A percentile compares a stretch with the other conserved stretches of the same genome.
phyloP scores from a whole-genome alignment of 768 basidiomycete genomes.

The Lyophyllum shimeji region DNA sequence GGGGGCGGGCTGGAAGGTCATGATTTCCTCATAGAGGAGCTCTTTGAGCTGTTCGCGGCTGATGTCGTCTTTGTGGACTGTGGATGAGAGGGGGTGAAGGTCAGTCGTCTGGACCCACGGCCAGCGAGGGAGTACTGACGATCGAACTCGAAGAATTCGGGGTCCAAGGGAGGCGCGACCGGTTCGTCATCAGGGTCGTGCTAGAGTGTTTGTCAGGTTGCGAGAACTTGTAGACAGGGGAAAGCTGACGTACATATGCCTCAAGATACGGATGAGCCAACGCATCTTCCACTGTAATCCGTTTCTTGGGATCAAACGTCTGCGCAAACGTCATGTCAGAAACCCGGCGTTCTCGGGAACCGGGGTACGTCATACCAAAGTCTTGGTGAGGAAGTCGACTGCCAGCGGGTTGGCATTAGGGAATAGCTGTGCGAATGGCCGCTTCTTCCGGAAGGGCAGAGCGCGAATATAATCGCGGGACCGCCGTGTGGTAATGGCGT shows the following conservation, averaged over 20 bases:
- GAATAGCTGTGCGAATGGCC: conserved; percentile 81
- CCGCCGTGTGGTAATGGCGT: conserved; percentile 89
- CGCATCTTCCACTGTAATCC: conserved; percentile 92
- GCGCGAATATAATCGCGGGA: conserved; percentile 96
- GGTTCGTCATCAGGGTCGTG: conserved; percentile 98
- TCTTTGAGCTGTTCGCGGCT: conserved; percentile 94
- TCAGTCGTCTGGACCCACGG: neutral
- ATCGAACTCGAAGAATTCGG: conserved; percentile 98
- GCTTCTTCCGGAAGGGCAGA: conserved; percentile 88
- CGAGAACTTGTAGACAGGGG: neutral
- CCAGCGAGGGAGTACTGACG: conserved; percentile 43
- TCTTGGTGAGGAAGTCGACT: conserved; percentile 71
- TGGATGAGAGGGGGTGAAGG: neutral
- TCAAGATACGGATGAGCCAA: conserved; percentile 94
- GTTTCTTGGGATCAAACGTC: conserved; percentile 98
- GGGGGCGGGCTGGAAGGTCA: conserved; percentile 75
- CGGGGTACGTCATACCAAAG: conserved; percentile 51
- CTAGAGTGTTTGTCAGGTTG: conserved; percentile 31
- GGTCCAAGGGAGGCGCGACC: conserved; percentile 89
- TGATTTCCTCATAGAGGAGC: conserved; percentile 92
- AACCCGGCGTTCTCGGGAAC: neutral
- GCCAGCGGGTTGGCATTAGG: conserved; percentile 86
- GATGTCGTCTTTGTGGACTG: conserved; percentile 95
- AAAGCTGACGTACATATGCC: conserved; percentile 67
- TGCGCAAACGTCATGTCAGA: conserved; percentile 24